Conservation (phyloP, 805 yeast genomes). For the Schwanniomyces vanrijiae region DNA sequence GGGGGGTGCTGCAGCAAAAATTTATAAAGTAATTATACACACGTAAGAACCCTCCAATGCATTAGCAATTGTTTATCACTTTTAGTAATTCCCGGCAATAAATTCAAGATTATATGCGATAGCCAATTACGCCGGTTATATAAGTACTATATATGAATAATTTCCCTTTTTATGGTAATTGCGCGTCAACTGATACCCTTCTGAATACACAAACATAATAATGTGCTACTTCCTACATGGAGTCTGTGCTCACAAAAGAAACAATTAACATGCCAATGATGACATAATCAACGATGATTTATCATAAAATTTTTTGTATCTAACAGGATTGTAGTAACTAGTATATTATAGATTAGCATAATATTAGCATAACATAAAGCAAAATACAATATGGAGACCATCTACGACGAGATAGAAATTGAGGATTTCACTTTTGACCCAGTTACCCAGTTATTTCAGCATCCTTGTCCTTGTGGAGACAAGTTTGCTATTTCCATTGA, state of each 20-base stretch:
- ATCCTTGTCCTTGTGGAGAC: conserved; percentile 99
- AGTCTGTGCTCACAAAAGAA: background rate
- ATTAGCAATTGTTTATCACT: too few relatives aligned
- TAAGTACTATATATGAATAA: background rate
- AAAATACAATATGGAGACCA: conserved; percentile 54
- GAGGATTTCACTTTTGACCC: conserved; percentile 95
- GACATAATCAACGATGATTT: background rate
- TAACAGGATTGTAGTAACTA: too few relatives aligned
- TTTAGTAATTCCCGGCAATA: too few relatives aligned
- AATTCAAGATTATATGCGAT: too few relatives aligned
- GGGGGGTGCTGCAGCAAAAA: too few relatives aligned
- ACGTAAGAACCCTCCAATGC: too few relatives aligned
- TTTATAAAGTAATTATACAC: too few relatives aligned
- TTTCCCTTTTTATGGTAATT: background rate
- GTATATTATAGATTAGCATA: background rate
- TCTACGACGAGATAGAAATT: conserved; percentile 93
- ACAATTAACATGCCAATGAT: background rate
- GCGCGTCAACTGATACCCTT: too few relatives aligned
- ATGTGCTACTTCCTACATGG: background rate
- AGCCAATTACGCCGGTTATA: too few relatives aligned
- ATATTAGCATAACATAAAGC: background rate
- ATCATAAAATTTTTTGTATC: too few relatives aligned
- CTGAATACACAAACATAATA: background rate
- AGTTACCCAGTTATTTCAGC: conserved; percentile 75
- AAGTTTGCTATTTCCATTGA: conserved; percentile 81